These are phyloP conservation scores for Hypoxylon lenormandii DNA, from an alignment of 495 filamentous ascomycete genomes.

Conservation along the genomic window DNA sequence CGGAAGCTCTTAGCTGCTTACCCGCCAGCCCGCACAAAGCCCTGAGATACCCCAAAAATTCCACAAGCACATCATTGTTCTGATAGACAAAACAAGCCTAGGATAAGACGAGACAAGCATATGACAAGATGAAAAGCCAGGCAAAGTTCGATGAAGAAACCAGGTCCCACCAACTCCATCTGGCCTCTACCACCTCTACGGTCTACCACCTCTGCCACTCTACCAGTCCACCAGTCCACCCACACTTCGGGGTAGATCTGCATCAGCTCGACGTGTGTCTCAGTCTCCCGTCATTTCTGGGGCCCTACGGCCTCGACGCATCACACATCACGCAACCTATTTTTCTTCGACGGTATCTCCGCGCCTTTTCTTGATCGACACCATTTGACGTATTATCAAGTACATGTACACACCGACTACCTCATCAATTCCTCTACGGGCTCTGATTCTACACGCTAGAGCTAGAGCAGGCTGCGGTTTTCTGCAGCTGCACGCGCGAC, in stretches of 20 bases:
- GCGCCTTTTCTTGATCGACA: conserved; percentile 18
- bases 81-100: conserved; percentile 24
- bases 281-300: conserved; percentile 39
- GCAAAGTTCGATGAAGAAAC: conserved; percentile 37
- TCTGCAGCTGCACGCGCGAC: conserved; percentile 38
- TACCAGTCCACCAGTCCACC: no score
- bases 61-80: conserved; percentile 29
- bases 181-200: conserved; percentile 4
- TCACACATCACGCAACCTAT: conserved; percentile 21
- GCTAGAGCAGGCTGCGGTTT: conserved; percentile 15
- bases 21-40: conserved; percentile 1
- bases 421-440: background rate
- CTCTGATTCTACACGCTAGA: background rate
- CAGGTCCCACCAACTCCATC: conserved; percentile 9
- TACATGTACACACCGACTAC: conserved; percentile 6
- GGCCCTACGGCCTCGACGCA: conserved; percentile 35
- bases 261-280: conserved; percentile 43
- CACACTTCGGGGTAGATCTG: conserved; percentile 42
- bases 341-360: conserved; percentile 15
- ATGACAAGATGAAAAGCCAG: conserved; percentile 2
- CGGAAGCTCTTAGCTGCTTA: conserved; percentile 22
- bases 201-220: no score
- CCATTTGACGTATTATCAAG: conserved; percentile 6
- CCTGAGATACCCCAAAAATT: conserved; percentile 28
- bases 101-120: conserved; percentile 26